Percentiles rank a stretch among this genome's conserved stretches.
phyloP scores from a whole-genome alignment of 805 yeast genomes.

The Zygotorulaspora danielsina region DNA sequence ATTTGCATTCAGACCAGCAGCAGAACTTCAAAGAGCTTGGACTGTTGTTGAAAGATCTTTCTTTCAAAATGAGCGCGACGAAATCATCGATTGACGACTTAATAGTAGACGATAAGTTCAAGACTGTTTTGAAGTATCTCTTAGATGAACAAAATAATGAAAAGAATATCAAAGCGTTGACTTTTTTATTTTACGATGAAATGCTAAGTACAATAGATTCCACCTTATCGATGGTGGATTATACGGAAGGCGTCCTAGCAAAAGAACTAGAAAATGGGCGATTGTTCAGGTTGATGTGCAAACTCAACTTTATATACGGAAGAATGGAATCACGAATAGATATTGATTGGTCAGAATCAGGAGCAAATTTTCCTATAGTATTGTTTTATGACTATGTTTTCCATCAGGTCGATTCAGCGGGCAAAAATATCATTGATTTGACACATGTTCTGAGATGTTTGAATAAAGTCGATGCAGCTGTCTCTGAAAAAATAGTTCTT shows the following conservation, averaged over 20 bases:
- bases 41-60: constrained; percentile 51
- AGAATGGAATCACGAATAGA: constrained; percentile 62
- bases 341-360: constrained; percentile 66
- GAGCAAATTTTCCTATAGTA: constrained; percentile 66
- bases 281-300: constrained; percentile 73
- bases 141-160: constrained; percentile 26
- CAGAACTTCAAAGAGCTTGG: constrained; percentile 62
- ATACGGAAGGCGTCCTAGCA: constrained; percentile 54
- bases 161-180: constrained; percentile 35
- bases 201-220: constrained; percentile 47
- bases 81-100: constrained; percentile 24
- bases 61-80: constrained; percentile 30
- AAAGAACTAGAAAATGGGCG: constrained; percentile 86
- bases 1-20: constrained; percentile 39
- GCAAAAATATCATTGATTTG: constrained; percentile 74
- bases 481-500: constrained; percentile 74
- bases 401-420: constrained; percentile 74
- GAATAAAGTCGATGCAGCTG: constrained; percentile 89
- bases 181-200: constrained; percentile 41
- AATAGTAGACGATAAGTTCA: constrained; percentile 44
- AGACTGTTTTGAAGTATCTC: constrained; percentile 41
- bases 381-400: constrained; percentile 81
- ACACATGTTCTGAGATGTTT: constrained; percentile 73
- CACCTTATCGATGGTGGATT: constrained; percentile 51
- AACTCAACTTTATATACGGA: constrained; percentile 72